phyloP scores from a whole-genome alignment of 208 protist species.

The Porcisia deanei region DNA sequence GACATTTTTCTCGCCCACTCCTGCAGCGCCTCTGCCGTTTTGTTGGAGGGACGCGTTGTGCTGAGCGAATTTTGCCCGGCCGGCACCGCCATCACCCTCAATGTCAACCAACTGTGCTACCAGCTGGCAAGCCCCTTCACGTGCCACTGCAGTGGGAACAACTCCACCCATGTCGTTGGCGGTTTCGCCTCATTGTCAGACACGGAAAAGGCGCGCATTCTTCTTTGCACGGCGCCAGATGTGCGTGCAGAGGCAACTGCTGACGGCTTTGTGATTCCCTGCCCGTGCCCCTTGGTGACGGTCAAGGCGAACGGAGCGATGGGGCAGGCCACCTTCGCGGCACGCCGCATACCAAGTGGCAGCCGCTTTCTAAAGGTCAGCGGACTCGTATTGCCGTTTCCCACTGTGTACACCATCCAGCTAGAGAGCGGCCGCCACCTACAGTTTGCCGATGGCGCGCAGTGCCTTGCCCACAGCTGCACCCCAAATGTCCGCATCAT shows the following conservation, averaged over 20 bases:
- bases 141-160: conserved; percentile 46
- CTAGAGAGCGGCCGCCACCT: conserved; percentile 67
- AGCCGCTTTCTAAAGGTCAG: conserved; percentile 73
- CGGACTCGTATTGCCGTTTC: conserved; percentile 78
- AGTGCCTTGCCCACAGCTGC: conserved; percentile 89
- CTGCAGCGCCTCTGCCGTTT: conserved; percentile 64
- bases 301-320: conserved; percentile 65
- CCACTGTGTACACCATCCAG: conserved; percentile 84
- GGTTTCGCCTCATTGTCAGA: conserved; percentile 56
- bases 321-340: conserved; percentile 86
- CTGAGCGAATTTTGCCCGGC: conserved; percentile 38
- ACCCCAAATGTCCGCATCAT: conserved; percentile 83
- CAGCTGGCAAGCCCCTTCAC: conserved; percentile 36
- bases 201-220: conserved; percentile 45
- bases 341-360: conserved; percentile 45
- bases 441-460: conserved; percentile 80
- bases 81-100: conserved; percentile 60
- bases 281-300: conserved; percentile 54
- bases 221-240: conserved; percentile 57
- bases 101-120: conserved; percentile 80
- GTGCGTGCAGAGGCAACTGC: conserved; percentile 57
- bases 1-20: conserved; percentile 67
- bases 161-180: conserved; percentile 42
- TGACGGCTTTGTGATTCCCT: conserved; percentile 58
- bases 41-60: conserved; percentile 63